Conservation (phyloP, 257 asterid species). For the Lantana camara region DNA sequence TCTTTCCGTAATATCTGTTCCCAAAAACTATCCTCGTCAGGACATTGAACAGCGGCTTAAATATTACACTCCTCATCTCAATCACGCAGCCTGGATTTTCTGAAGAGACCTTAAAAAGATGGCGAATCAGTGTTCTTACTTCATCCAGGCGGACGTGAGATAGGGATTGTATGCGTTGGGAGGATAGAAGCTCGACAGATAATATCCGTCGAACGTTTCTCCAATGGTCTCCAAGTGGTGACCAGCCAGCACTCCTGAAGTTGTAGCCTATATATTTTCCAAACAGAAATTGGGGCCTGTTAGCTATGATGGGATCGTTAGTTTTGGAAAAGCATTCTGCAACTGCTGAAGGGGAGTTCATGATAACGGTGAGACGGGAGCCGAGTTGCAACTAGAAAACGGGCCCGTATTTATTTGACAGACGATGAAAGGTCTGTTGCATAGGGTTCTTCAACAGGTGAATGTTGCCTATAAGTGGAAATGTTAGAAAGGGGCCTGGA, state of each 20-base stretch:
- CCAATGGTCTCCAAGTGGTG: too few species aligned
- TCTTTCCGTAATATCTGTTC: slow-evolving; percentile 29
- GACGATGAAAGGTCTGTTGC: slow-evolving; percentile 30
- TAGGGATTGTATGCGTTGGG: too few species aligned
- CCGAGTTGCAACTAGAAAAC: slow-evolving; percentile 38
- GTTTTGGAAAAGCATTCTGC: too few species aligned
- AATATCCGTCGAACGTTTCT: too few species aligned
- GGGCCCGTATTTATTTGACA: slow-evolving; percentile 39
- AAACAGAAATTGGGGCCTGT: slow-evolving; percentile 34
- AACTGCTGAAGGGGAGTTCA: slow-evolving; percentile 45
- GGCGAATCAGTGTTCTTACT: too few species aligned
- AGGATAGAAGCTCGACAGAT: too few species aligned
- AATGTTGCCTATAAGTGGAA: slow-evolving; percentile 48
- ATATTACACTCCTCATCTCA: too few species aligned
- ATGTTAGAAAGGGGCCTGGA: slow-evolving; percentile 30
- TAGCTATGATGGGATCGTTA: slow-evolving; percentile 46
- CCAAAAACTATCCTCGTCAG: too few species aligned
- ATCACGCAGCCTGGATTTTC: too few species aligned
- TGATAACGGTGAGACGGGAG: slow-evolving; percentile 38
- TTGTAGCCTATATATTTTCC: slow-evolving; percentile 48
- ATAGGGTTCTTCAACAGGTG: slow-evolving; percentile 44
- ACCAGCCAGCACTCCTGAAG: slow-evolving; percentile 38
- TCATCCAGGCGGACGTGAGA: too few species aligned
- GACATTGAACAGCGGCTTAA: too few species aligned
- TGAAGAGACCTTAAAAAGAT: too few species aligned